phyloP scores from a whole-genome alignment of 2,329 filamentous ascomycete species.

The Cladophialophora psammophila region DNA sequence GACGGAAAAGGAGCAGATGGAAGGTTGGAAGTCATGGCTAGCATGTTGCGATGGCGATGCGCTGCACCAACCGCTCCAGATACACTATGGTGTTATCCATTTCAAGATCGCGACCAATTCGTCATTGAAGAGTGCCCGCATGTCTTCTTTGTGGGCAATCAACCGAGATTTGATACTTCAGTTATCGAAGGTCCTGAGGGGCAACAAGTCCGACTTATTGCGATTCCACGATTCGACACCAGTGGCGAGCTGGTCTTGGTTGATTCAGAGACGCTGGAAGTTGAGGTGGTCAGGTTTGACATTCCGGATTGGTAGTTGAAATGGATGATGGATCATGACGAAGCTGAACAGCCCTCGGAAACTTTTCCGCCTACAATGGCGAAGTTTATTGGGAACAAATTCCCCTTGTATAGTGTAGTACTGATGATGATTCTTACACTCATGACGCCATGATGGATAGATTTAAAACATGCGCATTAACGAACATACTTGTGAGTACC shows the following conservation, averaged over 20 bases:
- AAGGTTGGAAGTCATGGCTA: conserved; percentile 88
- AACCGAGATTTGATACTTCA: conserved; percentile 77
- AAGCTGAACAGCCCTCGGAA: conserved; percentile 10
- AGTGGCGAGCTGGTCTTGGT: conserved; percentile 82
- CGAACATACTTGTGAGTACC: conserved; percentile 42
- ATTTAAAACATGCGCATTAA: conserved; percentile 45
- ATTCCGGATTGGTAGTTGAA: conserved; percentile 43
- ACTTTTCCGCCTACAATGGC: conserved; percentile 8
- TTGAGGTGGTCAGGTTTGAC: conserved; percentile 71
- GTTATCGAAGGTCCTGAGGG: conserved; percentile 69
- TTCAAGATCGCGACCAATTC: conserved; percentile 91
- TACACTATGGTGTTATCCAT: conserved; percentile 96
- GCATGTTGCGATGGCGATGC: conserved; percentile 90
- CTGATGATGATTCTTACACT: neutral
- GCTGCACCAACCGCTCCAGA: conserved; percentile 94
- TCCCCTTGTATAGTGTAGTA: neutral
- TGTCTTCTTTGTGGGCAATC: conserved; percentile 87
- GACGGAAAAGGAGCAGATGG: conserved; percentile 52
- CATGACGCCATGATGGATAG: conserved; percentile 24
- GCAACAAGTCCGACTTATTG: conserved; percentile 77
- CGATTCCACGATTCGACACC: conserved; percentile 80
- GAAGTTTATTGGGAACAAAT: neutral
- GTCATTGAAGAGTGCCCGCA: conserved; percentile 86
- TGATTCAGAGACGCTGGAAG: conserved; percentile 83
- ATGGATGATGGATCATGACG: conserved; percentile 10